Evolutionary conservation across 768 basidiomycete genomes (phyloP), one percentile per base, ranked within the genome.

Genomic region (Tulasnella sp.): DNA sequence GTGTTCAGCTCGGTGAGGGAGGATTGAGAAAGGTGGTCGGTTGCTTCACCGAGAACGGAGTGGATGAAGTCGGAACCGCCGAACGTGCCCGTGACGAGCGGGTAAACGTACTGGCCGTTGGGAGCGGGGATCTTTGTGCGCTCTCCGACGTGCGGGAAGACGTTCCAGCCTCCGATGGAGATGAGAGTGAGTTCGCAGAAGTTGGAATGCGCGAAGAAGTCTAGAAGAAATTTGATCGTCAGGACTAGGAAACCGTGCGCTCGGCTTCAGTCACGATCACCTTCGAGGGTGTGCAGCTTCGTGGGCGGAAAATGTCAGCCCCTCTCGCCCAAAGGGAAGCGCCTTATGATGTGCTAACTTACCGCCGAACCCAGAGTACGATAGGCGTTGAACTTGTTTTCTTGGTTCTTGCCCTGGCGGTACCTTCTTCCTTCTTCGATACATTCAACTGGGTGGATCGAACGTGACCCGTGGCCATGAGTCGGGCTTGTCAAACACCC

Each of bases 81-180:
- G 81, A 94, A 94, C 0, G 92, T 90, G 0, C 93, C 91, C 5
- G 95, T 96, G 15, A 95, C 91, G 71, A 96, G 86, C 2, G 94
- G 93, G 0, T 93, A 90, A 46, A 95, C 94, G 84, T 86, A 86
- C 80, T 89, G 88, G 0, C 95, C 93, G 77, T 90, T 88, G 0
- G 91, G 93, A 16, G 92, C 90, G 74, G 90, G 90, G 42, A 97
- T 86, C 40, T 77, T 77, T 6, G 74, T 69, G 51, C 87, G 88
- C 77, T 93, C 91, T 5, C 96, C 96, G 42, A 97, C 93, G 81
- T 98, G 96, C 39, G 89, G 83, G 84, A 98, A 98, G 3, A 97
- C 91, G 61, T 94, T 86, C 0, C 83, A 80, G 83, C 95, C 86
- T 0, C 96, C 96, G 85, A 95, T 85, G 0, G 87, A 86, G 46